phyloP scores from a whole-genome alignment of 2,329 filamentous ascomycete species.

The Monosporascus sp. region DNA sequence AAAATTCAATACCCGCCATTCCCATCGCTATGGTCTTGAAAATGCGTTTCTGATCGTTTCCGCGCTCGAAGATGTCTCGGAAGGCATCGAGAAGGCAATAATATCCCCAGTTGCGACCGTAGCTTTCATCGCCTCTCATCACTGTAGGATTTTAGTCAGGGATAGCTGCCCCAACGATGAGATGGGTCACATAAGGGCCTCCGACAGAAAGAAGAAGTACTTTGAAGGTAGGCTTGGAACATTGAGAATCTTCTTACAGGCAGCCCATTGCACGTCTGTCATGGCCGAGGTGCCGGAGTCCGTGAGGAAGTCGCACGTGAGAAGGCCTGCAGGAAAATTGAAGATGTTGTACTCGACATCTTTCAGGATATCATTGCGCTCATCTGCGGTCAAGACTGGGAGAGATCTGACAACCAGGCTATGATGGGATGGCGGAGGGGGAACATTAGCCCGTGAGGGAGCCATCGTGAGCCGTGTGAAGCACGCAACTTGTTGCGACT shows the following conservation, averaged over 20 bases:
- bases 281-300: conserved; percentile 23
- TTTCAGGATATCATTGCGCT: background rate
- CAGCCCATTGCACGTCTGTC: conserved; percentile 23
- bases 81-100: conserved; percentile 20
- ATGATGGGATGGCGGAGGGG: background rate
- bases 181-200: too few species aligned
- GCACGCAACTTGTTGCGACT: too few species aligned
- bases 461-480: background rate
- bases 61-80: conserved; percentile 19
- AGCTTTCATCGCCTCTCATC: conserved; percentile 22
- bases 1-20: conserved; percentile 5
- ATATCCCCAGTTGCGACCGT: conserved; percentile 21
- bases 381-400: background rate
- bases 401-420: background rate
- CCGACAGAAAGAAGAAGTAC: too few species aligned
- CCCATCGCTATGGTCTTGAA: conserved; percentile 5
- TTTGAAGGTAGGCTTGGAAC: background rate
- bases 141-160: conserved; percentile 5
- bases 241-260: conserved; percentile 8
- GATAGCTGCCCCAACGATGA: background rate
- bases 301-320: conserved; percentile 19
- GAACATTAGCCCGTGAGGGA: background rate
- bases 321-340: conserved; percentile 9
- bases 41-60: background rate
- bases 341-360: conserved; percentile 3